phyloP scores from a whole-genome alignment of 805 yeast genomes.

The Saccharomyces jurei region DNA sequence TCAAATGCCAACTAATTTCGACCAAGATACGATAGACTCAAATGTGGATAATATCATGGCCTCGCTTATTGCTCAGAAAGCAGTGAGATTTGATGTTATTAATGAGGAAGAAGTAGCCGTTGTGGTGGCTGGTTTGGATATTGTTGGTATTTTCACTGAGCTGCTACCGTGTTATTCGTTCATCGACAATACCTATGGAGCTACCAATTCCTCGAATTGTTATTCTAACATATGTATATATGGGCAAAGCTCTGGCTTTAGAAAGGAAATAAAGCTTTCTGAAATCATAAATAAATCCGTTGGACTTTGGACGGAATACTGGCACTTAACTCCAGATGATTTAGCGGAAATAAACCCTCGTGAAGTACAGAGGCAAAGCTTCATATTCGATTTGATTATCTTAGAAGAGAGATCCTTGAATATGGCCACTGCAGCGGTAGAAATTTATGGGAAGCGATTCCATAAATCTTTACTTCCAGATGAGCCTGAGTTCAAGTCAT shows the following conservation, averaged over 20 bases:
- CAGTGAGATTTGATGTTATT: conserved; percentile 34
- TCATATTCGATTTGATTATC: conserved; percentile 64
- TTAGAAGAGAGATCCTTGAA: conserved; percentile 64
- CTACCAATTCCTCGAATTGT: conserved; percentile 39
- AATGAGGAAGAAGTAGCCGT: conserved; percentile 25
- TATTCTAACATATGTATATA: conserved; percentile 33
- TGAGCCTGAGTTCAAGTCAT: conserved; percentile 48
- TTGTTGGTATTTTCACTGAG: conserved; percentile 31
- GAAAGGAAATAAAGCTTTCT: conserved; percentile 27
- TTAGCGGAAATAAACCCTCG: conserved; percentile 41
- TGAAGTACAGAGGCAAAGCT: conserved; percentile 61
- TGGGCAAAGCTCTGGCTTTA: conserved; percentile 4
- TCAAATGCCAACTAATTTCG: conserved; percentile 41
- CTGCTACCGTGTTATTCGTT: conserved; percentile 31
- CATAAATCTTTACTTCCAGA: conserved; percentile 39
- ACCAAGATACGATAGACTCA: conserved; percentile 41
- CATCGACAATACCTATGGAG: conserved; percentile 31
- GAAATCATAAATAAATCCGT: conserved; percentile 31
- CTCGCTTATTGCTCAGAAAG: conserved; percentile 36
- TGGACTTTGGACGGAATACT: conserved; percentile 57
- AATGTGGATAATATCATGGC: conserved; percentile 42
- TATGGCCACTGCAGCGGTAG: conserved; percentile 57
- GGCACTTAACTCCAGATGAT: conserved; percentile 53
- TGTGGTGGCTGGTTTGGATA: conserved; percentile 29
- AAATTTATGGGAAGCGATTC: conserved; percentile 42